phyloP scores from a whole-genome alignment of 2,329 filamentous ascomycete species.

The Ophiostoma sp. region DNA sequence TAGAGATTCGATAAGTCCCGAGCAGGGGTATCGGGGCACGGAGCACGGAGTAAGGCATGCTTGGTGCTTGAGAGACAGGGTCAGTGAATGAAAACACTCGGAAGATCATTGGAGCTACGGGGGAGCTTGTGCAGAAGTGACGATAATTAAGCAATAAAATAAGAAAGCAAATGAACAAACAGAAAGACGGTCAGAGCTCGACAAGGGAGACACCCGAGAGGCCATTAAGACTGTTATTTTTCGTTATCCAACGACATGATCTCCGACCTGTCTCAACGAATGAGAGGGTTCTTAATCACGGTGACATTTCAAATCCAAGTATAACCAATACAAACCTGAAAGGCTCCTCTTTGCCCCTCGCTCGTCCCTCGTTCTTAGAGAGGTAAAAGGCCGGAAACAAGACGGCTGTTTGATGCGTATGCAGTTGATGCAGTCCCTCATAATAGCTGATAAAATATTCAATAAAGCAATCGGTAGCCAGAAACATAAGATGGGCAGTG shows the following conservation, averaged over 20 bases:
- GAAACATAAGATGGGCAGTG: too few species aligned
- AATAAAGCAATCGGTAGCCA: too few species aligned
- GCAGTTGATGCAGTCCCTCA: too few species aligned
- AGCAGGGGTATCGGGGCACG: not conserved
- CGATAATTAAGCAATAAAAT: not conserved
- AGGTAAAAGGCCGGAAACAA: conserved; percentile 1
- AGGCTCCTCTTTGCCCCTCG: conserved; percentile 9
- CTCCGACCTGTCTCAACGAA: not conserved
- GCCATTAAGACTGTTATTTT: not conserved
- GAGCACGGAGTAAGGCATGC: not conserved
- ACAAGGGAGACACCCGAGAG: not conserved
- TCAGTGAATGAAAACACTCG: not conserved
- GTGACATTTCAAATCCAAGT: conserved; percentile 2
- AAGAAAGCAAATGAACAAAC: not conserved
- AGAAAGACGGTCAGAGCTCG: not conserved
- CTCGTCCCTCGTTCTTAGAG: not conserved
- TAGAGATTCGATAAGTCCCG: not conserved
- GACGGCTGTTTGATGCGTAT: not conserved
- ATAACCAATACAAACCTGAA: not conserved
- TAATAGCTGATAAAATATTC: too few species aligned
- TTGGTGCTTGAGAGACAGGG: too few species aligned
- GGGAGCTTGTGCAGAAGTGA: not conserved
- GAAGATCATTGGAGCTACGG: not conserved
- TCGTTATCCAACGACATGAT: too few species aligned
- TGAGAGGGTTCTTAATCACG: not conserved